Base-by-base conservation (phyloP, 176 grass and related monocot species). In the Poa pratensis region DNA sequence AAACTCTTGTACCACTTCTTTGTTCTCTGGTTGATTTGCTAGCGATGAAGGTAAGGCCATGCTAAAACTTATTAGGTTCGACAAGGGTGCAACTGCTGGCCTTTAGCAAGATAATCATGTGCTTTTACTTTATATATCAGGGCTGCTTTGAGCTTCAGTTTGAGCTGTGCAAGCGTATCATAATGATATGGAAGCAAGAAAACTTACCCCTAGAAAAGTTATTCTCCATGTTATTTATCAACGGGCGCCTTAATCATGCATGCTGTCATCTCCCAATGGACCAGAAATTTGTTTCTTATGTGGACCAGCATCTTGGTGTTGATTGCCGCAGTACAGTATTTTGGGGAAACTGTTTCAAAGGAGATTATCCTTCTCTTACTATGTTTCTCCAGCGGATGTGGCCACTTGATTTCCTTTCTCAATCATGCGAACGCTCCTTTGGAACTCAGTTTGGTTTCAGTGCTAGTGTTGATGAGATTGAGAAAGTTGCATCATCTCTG, bases 21-120 rank as follows among this genome's bases (percentile, higher is more conserved):
- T 98, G 93, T 90, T 92, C 91, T 77, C 55, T 95, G 17, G 75
- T 92, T 87, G 96, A 98, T 89, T 85, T 98, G 72, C 63, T 98
- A 53, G 78, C 89, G 27, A 76, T 95, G 66, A 98, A 98, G 91
- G 96, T 92, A 90, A 73, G 69, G 16, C 48, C 24, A 51, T 14
- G 16, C 22, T 37, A 80, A 62, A 63, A 13, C 53, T 70, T 57
- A 69, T 40, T 81, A 53, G 45, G 23, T 82, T 50, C 20, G 26
- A 66, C 39, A 59, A 78, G 57, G 5, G 57, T 74, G 8, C 66
- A 78, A 49, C 73, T 74, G 19, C 26, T 89, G 49, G 66, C 35
- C 23, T 79, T 79, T 55, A 64, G 57, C 58, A 75, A 75, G 23
- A 79, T 93, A 87, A 81, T 67, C 6, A 67, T 69, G 75, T 43